Evolutionary conservation across 2,329 filamentous ascomycete genomes (phyloP).

Genomic region (Uncinocarpus reesii): DNA sequence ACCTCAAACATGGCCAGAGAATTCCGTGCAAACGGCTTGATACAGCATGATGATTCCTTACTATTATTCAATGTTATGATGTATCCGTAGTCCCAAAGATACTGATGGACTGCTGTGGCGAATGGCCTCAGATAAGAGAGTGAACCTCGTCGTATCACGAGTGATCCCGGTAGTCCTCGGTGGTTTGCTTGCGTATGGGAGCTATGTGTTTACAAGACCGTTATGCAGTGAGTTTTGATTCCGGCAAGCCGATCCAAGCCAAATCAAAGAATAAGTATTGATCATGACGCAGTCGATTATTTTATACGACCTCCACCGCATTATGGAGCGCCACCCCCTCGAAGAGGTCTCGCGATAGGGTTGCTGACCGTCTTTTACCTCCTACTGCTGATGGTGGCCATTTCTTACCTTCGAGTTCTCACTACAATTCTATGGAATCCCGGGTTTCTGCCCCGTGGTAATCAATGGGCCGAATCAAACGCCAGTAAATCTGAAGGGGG

Average conservation of each 20-base stretch:
- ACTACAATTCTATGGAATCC: conserved; percentile 58
- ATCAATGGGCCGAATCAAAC: conserved; percentile 27
- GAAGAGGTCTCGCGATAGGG: conserved; percentile 52
- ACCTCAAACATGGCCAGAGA: no score
- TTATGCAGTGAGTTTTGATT: conserved; percentile 51
- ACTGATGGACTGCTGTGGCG: conserved; percentile 12
- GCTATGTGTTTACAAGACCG: conserved; percentile 58
- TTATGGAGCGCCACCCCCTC: conserved; percentile 25
- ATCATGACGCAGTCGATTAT: conserved; percentile 52
- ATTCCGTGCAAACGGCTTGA: no score
- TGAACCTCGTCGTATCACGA: conserved; percentile 51
- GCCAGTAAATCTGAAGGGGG: conserved; percentile 13
- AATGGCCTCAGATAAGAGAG: conserved; percentile 34
- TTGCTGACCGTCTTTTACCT: conserved; percentile 65
- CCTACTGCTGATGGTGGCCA: conserved; percentile 55
- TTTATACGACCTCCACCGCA: conserved; percentile 46
- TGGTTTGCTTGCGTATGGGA: conserved; percentile 56
- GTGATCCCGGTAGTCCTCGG: conserved; percentile 61
- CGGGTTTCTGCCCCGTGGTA: conserved; percentile 60
- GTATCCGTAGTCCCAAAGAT: conserved; percentile 4
- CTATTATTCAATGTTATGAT: conserved; percentile 4
- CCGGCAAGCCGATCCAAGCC: background rate
- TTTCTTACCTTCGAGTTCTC: conserved; percentile 62
- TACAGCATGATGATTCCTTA: no score
- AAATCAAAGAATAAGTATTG: background rate